Base-by-base conservation (phyloP, 1,139 yeast genomes). In the Taiozyma sp. region DNA sequence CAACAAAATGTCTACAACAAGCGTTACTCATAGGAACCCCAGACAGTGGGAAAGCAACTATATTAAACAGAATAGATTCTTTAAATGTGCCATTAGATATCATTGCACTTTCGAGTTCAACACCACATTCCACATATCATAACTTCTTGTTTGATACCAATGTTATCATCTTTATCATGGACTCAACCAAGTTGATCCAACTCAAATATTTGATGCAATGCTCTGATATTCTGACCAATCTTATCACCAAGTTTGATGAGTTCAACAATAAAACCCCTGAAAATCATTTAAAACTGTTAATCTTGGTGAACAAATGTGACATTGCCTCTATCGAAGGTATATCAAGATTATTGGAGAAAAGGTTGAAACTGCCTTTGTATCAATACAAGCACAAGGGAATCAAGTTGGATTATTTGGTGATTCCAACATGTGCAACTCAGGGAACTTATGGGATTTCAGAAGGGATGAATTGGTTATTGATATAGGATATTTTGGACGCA, bases 401-500 rank as follows among this genome's bases (percentile, higher is more conserved):
- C 11, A 47, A 45, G 5, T 46, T 54, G 3, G 55, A 54, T 29
- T 57, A 46, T 48, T 47, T 60, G 43, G 48, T 58, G 8, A 40
- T 60, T 45, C 62, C 62, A 2, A 50, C 58, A 3, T 48, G 54
- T 41, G 59, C 53, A 2, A 44, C 35, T 5, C 8, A 30, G 2
- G 53, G 55, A n/a, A 39, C 22, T 47, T 54, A 57, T 56, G 64
- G 63, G 2, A 53, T 60, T 28, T 52, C 60, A 1, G 62, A 61
- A 44, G 64, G 62, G 1, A 55, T 61, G 42, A 58, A 58, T 42
- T 61, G 64, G 63, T 48, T 59, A 40, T 57, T 61, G 50, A 60
- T 49, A 50, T 63, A 63, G 45, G 60, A 50, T 28, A 49, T 47
- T 52, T 70, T 74, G 2, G 80, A 76, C 47, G 70, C 70, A 1